Conservation (phyloP, 139 green algal species). For the Pedinophyceae sp. region DNA sequence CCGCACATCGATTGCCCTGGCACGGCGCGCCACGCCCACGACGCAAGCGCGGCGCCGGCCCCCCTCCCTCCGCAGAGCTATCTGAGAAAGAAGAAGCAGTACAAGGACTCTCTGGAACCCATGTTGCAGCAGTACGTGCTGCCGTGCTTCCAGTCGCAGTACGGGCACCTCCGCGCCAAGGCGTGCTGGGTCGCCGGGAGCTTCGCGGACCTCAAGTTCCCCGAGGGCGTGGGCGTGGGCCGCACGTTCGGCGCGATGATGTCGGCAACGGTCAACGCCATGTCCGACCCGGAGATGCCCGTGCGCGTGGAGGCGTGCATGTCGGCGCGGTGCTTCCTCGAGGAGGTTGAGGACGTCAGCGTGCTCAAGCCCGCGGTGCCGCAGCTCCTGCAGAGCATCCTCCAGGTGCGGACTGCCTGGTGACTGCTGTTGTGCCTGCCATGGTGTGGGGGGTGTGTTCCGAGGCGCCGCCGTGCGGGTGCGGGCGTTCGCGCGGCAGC, state of each 20-base stretch:
- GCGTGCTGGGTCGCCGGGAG: constrained; percentile 69
- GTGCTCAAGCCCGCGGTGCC: constrained; percentile 62
- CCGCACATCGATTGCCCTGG: no score
- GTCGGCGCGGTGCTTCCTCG: constrained; percentile 68
- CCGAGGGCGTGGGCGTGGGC: constrained; percentile 32
- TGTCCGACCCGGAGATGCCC: constrained; percentile 64
- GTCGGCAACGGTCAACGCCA: constrained; percentile 20
- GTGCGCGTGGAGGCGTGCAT: constrained; percentile 66
- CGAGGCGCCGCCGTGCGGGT: no score
- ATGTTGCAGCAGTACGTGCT: constrained; percentile 66
- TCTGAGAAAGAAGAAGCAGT: constrained; percentile 33
- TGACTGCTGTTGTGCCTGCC: not conserved
- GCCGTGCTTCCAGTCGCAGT: constrained; percentile 42
- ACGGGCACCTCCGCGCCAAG: constrained; percentile 77
- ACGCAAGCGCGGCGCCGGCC: no score
- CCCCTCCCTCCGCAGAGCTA: no score
- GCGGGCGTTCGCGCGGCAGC: no score
- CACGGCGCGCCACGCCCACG: no score
- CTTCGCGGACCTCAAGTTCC: constrained; percentile 67
- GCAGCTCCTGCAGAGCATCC: constrained; percentile 33
- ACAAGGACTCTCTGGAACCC: constrained; percentile 64
- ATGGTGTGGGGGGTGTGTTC: not conserved
- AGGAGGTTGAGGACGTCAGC: constrained; percentile 32
- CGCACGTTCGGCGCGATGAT: constrained; percentile 54
- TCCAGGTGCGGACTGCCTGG: constrained; percentile 4